Conservation (phyloP, 352 stramenopile species). For the Phytophthora brassicae region DNA sequence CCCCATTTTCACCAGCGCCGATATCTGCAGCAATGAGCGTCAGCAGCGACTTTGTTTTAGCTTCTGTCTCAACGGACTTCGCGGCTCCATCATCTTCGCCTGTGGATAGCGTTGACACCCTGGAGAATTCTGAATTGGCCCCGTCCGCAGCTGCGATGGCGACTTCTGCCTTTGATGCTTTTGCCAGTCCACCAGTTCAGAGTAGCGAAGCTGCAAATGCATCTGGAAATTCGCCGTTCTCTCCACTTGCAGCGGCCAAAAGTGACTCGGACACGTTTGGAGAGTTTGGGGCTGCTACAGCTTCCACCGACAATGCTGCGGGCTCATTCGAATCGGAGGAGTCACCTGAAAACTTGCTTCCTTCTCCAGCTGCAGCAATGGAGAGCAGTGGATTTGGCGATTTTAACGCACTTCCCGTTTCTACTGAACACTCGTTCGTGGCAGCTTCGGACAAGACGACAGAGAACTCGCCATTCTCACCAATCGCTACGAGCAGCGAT, state of each 20-base stretch:
- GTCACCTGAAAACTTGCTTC: conserved; percentile 12
- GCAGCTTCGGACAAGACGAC: conserved; percentile 4
- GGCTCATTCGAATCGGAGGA: conserved; percentile 13
- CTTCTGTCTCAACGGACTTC: conserved; percentile 3
- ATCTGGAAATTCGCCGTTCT: conserved; percentile 28
- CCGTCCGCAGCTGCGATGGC: conserved; percentile 6
- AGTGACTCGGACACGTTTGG: conserved; percentile 13
- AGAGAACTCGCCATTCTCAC: conserved; percentile 29
- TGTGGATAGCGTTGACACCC: not conserved
- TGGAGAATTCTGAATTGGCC: conserved; percentile 20
- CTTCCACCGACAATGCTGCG: conserved; percentile 7
- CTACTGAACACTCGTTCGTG: conserved; percentile 3
- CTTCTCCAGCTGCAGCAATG: conserved; percentile 15
- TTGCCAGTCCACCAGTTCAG: conserved; percentile 14
- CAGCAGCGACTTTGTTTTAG: conserved; percentile 8
- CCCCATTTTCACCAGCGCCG: conserved; percentile 19
- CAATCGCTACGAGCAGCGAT: conserved; percentile 11
- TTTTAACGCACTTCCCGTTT: conserved; percentile 10
- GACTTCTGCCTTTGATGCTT: conserved; percentile 26
- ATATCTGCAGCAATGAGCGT: conserved; percentile 13
- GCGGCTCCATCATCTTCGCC: not conserved
- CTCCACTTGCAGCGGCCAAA: conserved; percentile 17
- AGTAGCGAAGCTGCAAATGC: conserved; percentile 1
- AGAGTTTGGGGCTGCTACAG: conserved; percentile 17
- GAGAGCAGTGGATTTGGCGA: conserved; percentile 16